phyloP scores from a whole-genome alignment of 2,329 filamentous ascomycete species.

The Botryotinia narcissicola region DNA sequence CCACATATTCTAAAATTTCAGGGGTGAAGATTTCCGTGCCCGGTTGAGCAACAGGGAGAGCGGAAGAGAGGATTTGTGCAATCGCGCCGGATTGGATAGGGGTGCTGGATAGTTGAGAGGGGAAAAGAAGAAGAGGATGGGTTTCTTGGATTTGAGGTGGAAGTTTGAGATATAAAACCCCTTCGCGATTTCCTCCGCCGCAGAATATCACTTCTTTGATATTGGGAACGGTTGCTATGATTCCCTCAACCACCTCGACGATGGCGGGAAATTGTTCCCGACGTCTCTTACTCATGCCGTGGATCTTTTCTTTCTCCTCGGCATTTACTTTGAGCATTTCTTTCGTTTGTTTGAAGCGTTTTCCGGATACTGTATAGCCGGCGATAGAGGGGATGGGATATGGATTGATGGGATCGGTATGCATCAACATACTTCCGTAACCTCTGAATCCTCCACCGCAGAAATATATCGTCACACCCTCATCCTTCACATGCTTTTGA shows the following conservation, averaged over 20 bases:
- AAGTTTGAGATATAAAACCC: conserved; percentile 72
- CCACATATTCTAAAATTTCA: conserved; percentile 47
- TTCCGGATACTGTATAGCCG: conserved; percentile 65
- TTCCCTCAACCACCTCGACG: conserved; percentile 72
- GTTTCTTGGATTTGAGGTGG: conserved; percentile 56
- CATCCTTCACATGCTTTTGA: conserved; percentile 24
- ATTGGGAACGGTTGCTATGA: conserved; percentile 65
- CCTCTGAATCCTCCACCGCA: conserved; percentile 89
- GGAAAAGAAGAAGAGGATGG: conserved; percentile 57
- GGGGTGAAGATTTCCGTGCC: conserved; percentile 43
- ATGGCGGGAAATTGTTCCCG: conserved; percentile 83
- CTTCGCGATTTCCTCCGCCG: conserved; percentile 83
- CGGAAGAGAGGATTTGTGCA: conserved; percentile 19
- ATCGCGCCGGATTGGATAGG: conserved; percentile 39
- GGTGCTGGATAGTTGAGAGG: conserved; percentile 30
- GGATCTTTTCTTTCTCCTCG: conserved; percentile 56
- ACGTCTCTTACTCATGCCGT: conserved; percentile 76
- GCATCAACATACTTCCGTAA: conserved; percentile 88
- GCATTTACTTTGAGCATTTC: conserved; percentile 53
- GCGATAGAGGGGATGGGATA: conserved; percentile 85
- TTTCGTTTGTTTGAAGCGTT: conserved; percentile 56
- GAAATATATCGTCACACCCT: conserved; percentile 71
- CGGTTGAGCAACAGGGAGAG: conserved; percentile 23
- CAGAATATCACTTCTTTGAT: conserved; percentile 79
- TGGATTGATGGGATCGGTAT: conserved; percentile 66